Evolutionary conservation across 441 rosid species (phyloP).

Genomic region (Flueggea neowawraea): DNA sequence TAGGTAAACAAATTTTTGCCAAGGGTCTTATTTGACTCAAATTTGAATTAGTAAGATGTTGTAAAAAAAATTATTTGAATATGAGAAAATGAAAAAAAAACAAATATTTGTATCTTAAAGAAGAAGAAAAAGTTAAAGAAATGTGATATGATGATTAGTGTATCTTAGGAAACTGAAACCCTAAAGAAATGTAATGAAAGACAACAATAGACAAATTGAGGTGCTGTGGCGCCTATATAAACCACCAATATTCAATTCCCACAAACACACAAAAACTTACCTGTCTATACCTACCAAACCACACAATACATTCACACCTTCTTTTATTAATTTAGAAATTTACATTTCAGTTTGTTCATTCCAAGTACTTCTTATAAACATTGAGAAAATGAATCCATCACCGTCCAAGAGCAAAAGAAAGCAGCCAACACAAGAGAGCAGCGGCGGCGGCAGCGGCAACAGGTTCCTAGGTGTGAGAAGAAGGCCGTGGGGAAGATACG

Average conservation of each 20-base stretch:
- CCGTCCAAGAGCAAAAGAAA: neutral
- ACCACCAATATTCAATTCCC: no score
- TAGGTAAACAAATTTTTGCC: no score
- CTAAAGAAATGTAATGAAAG: neutral
- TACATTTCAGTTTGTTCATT: neutral
- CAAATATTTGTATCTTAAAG: no score
- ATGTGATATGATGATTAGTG: no score
- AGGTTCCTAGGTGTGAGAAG: conserved; percentile 72
- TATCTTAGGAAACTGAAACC: no score
- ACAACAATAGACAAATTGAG: neutral
- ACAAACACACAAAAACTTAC: neutral
- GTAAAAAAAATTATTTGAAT: no score
- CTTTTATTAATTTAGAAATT: neutral
- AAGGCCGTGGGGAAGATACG: conserved; percentile 90
- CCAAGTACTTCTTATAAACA: no score
- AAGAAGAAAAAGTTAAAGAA: no score
- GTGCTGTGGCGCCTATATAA: neutral
- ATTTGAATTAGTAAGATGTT: no score
- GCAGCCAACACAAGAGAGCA: conserved; percentile 2
- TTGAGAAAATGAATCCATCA: neutral
- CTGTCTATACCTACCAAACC: neutral
- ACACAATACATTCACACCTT: neutral
- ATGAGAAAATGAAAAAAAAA: no score
- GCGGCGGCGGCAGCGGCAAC: conserved; percentile 14
- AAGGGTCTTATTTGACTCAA: no score